Base-by-base conservation (phyloP, 768 basidiomycete species). In the Paxillus rubicundulus region DNA sequence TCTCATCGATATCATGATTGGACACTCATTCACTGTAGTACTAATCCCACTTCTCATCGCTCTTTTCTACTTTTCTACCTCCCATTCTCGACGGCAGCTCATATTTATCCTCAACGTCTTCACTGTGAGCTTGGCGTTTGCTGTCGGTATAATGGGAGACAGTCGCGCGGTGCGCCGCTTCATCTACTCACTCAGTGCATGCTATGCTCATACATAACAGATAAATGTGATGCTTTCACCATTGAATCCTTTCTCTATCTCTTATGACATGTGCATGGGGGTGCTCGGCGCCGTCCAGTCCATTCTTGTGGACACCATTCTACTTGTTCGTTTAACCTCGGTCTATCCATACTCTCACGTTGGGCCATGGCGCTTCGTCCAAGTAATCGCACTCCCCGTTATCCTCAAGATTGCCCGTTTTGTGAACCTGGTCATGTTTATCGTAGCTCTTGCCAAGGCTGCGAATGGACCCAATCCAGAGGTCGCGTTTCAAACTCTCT, bases 201-300 rank as follows among this genome's bases (percentile, higher is more conserved):
- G 13, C 9, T 8, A 2, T 30, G 10, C 9, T 50, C 32, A 27
- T n/a, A 33, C 32, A 40, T 27, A 12, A 36, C 41, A 61, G 60
- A 49, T 61, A 21, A 58, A 59, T 18, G 37, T 49, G 2, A 58
- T 60, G 37, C 43, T 62, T 14, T 50, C 53, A 13, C 61, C 61
- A 12, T 42, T 39, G 6, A 18, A 56, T 17, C 55, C 57, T 14
- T 57, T 52, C 27, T 54, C 56, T 27, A 45, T 56, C 8, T 54
- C 52, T n/a, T 50, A 51, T 47, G 49, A 60, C 36, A 59, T 64
- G 42, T 41, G 45, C 9, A 62, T 64, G 34, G 61, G 62, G 18
- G 37, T 56, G 16, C 54, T 64, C 18, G 61, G 62, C 27, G 55
- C 55, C 9, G 48, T 59, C 7, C 53, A 61, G 43, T 45, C 46